These are phyloP conservation scores for Osmanthus fragrans DNA, from an alignment of 257 asterid genomes.

Conservation along the genomic window DNA sequence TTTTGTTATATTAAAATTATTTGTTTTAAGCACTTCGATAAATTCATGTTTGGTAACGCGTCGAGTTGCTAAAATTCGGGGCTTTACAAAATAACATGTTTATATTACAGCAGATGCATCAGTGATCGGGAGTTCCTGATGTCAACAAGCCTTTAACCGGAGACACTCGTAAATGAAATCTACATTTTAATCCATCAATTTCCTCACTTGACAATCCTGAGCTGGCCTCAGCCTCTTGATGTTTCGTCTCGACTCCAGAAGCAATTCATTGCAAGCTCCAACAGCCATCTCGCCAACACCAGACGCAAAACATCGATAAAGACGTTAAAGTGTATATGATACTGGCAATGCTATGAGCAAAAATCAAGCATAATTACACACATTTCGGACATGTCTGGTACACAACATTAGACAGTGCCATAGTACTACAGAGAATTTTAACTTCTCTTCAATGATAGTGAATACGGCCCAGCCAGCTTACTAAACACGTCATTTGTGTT, in stretches of 20 bases:
- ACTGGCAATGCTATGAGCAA: not conserved
- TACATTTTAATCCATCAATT: not conserved
- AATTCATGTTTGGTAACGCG: too few relatives aligned
- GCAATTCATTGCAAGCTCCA: not conserved
- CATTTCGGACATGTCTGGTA: not conserved
- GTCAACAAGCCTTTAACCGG: not conserved
- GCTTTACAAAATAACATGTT: not conserved
- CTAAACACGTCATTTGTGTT: constrained; percentile 16
- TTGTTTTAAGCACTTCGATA: too few relatives aligned
- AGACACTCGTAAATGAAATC: not conserved
- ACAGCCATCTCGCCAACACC: not conserved
- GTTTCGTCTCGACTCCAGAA: not conserved
- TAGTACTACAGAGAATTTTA: not conserved
- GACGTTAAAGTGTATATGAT: not conserved
- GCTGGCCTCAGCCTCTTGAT: not conserved
- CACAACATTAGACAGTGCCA: not conserved
- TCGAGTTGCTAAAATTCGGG: too few relatives aligned
- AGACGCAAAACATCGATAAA: not conserved
- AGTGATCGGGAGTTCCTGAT: not conserved
- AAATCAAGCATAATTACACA: not conserved
- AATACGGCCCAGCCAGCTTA: not conserved
- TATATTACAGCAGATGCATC: not conserved
- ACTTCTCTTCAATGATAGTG: not conserved
- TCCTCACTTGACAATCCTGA: not conserved
- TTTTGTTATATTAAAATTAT: too few relatives aligned